Conservation (phyloP, 106 monocot species). For the Apostasia ramifera region DNA sequence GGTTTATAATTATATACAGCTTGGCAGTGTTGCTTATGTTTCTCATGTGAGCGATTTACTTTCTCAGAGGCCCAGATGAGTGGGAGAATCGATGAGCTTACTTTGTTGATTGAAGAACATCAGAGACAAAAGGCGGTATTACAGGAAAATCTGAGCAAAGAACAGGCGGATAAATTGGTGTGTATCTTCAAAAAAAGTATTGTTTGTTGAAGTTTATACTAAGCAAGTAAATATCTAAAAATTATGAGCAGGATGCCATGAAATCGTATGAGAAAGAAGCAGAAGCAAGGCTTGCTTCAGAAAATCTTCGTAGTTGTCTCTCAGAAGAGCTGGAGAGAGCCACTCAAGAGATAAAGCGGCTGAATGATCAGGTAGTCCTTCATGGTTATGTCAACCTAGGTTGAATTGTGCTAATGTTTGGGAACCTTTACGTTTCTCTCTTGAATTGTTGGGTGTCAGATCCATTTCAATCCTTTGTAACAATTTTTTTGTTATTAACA, state of each 20-base stretch:
- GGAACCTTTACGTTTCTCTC: background rate
- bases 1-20: background rate
- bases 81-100: constrained; percentile 9
- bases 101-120: constrained; percentile 9
- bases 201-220: no score
- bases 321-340: constrained; percentile 47
- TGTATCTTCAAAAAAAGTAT: background rate
- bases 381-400: background rate
- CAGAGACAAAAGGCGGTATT: constrained; percentile 1
- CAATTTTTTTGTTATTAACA: constrained; percentile 1
- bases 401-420: no score
- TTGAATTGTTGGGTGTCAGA: background rate
- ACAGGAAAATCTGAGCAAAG: constrained; percentile 13
- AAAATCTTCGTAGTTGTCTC: constrained; percentile 30
- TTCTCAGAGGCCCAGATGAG: constrained; percentile 11
- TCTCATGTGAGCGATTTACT: background rate
- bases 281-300: constrained; percentile 36
- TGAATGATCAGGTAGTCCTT: constrained; percentile 47
- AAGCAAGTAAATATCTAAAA: no score
- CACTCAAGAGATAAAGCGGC: constrained; percentile 31
- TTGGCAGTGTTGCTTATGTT: background rate
- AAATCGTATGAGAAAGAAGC: constrained; percentile 50
- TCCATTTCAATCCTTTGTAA: no score
- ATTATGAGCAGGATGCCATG: constrained; percentile 29
- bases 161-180: constrained; percentile 19